phyloP scores from a whole-genome alignment of 2,329 filamentous ascomycete species.

The Setomelanomma holmii region DNA sequence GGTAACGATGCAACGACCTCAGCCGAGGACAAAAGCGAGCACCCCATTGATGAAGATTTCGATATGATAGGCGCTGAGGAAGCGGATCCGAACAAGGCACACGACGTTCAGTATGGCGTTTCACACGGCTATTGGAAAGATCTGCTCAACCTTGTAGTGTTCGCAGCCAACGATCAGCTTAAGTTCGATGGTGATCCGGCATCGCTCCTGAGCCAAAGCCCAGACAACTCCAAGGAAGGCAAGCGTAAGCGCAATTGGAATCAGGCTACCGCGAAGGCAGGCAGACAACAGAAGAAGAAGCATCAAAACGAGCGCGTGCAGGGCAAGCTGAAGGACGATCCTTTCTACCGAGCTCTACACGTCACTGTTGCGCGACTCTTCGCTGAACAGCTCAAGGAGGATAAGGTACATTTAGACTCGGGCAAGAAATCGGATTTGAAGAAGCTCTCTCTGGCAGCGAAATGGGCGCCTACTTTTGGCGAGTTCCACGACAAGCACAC shows the following conservation, averaged over 20 bases:
- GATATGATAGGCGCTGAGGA: constrained; percentile 54
- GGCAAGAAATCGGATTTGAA: constrained; percentile 51
- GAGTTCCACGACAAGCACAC: constrained; percentile 67
- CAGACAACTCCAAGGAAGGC: constrained; percentile 24
- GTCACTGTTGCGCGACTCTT: constrained; percentile 63
- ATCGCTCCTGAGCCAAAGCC: constrained; percentile 50
- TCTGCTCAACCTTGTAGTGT: constrained; percentile 63
- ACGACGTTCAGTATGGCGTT: constrained; percentile 48
- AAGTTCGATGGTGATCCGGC: constrained; percentile 50
- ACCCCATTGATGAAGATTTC: constrained; percentile 41
- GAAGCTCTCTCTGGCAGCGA: constrained; percentile 63
- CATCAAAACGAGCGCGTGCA: constrained; percentile 53
- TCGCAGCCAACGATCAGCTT: constrained; percentile 60
- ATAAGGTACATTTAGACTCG: constrained; percentile 53
- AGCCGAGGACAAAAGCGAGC: neutral
- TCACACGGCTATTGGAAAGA: constrained; percentile 71
- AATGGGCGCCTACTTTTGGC: constrained; percentile 65
- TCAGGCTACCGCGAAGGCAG: constrained; percentile 25
- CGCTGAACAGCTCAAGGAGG: constrained; percentile 60
- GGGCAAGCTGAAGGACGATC: constrained; percentile 52
- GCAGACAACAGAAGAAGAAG: constrained; percentile 42
- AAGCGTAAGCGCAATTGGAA: constrained; percentile 31
- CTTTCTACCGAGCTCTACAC: constrained; percentile 61
- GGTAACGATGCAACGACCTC: neutral
- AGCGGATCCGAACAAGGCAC: constrained; percentile 24